Evolutionary conservation across 345 rosid genomes (phyloP).

Genomic region (Eucalyptus cloeziana): DNA sequence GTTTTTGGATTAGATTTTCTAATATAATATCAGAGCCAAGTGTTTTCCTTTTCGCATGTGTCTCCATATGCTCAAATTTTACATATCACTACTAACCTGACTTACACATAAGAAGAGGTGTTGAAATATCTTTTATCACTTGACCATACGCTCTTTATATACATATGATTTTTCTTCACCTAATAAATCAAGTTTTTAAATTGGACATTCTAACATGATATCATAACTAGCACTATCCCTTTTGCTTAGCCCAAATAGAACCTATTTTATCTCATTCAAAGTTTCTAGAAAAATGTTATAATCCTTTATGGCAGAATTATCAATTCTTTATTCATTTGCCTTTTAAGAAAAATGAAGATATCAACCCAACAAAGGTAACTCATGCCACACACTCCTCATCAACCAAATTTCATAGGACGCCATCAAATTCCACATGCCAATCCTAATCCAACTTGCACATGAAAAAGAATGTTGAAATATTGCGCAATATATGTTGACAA

Average conservation of each 20-base stretch:
- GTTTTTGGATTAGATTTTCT: not conserved
- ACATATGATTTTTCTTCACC: not conserved
- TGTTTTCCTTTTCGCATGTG: accelerated
- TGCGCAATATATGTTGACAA: not conserved
- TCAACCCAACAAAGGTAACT: too few relatives aligned
- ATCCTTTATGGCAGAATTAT: too few relatives aligned
- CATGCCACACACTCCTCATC: not conserved
- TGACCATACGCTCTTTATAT: not conserved
- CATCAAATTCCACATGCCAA: not conserved
- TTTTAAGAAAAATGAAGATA: too few relatives aligned
- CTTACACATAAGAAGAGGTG: not conserved
- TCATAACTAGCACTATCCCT: not conserved
- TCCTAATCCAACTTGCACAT: not conserved
- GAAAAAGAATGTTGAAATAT: not conserved
- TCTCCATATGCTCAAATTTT: not conserved
- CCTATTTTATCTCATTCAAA: too few relatives aligned
- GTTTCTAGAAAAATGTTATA: too few relatives aligned
- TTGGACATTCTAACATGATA: not conserved
- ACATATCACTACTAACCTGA: not conserved
- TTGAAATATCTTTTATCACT: not conserved
- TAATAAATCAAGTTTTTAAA: not conserved
- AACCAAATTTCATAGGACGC: not conserved
- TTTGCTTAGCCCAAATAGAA: not conserved
- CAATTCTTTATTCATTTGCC: too few relatives aligned
- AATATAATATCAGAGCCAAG: not conserved